Evolutionary conservation across 2,329 filamentous ascomycete species (phyloP), one percentile per base, ranked within the genome.

Genomic region (Pseudogymnoascus sp.): DNA sequence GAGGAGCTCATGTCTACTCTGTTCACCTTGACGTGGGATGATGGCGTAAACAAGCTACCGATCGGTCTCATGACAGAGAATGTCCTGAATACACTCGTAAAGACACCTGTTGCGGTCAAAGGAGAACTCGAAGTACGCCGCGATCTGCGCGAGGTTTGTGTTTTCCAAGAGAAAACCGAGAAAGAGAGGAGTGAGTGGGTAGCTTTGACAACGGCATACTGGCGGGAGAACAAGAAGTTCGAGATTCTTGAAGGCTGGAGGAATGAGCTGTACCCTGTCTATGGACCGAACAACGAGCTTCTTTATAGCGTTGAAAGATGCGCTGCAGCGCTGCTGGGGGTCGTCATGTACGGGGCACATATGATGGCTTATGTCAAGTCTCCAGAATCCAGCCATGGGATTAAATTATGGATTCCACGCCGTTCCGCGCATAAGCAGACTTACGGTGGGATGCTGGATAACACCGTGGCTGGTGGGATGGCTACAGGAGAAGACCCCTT

Each of bases 391-490:
- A 74, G 66, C 40, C 75, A 81, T 61, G 87, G 86, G 16, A 76
- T 96, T 50, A 87, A 86, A 71, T 80, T 99, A 42, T 97, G 95
- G 93, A 84, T 96, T 1, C 90, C 95, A 3, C 83, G 87, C 53
- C 82, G 95, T 8, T 84, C 92, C 11, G 80, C 79, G 61, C 83
- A 80, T 64, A 99, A 97, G 79, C 85, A 90, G 68, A 97, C 92
- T 0, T 99, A 93, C 72, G 88, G 89, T 0, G 83, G 89, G n/a
- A 93, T 97, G 71, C 80, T 99, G 68, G 95, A 99, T 75, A 99
- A 97, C 74, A 92, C 92, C 1, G 95, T 96, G 6, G 95, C 93
- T 0, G 88, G 88, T 0, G 88, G 91, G 0, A 86, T 97, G 68
- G 86, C 88, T 73, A 90, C 90, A 0, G 89, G 87, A 13, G 93